Evolutionary conservation across 1,139 yeast genomes (phyloP).

Genomic region (Meyerozyma guilliermondii): DNA sequence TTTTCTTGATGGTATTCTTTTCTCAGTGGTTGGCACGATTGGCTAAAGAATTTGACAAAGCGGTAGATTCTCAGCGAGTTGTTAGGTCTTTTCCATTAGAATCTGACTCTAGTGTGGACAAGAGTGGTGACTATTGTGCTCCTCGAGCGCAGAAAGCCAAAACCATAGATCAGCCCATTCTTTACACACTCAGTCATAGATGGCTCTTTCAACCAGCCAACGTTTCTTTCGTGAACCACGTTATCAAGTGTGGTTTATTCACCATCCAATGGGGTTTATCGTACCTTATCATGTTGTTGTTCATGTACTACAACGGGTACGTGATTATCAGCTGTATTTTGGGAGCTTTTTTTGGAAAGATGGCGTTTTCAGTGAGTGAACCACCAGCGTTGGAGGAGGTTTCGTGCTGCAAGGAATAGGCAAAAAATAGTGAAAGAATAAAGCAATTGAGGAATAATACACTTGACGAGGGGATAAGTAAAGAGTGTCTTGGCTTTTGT

Average conservation of each 20-base stretch:
- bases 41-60: constrained; percentile 50
- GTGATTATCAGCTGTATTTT: constrained; percentile 56
- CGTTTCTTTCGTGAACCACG: constrained; percentile 36
- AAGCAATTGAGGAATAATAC: too few species aligned
- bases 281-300: constrained; percentile 61
- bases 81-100: neutral
- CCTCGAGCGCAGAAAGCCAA: neutral
- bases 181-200: constrained; percentile 31
- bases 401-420: neutral
- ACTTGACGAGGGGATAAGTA: too few species aligned
- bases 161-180: constrained; percentile 15
- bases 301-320: constrained; percentile 73
- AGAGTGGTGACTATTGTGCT: neutral
- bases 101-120: constrained; percentile 1
- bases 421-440: too few species aligned
- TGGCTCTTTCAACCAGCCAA: constrained; percentile 26
- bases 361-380: constrained; percentile 42
- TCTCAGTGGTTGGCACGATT: constrained; percentile 55
- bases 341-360: constrained; percentile 58
- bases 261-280: constrained; percentile 59
- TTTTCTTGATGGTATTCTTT: constrained; percentile 50
- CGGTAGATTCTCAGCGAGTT: constrained; percentile 20
- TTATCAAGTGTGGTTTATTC: constrained; percentile 44
- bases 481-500: too few species aligned
- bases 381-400: constrained; percentile 13